These are phyloP conservation scores for Flaveria floridana DNA, from an alignment of 140 eudicot genomes.

Conservation along the genomic window DNA sequence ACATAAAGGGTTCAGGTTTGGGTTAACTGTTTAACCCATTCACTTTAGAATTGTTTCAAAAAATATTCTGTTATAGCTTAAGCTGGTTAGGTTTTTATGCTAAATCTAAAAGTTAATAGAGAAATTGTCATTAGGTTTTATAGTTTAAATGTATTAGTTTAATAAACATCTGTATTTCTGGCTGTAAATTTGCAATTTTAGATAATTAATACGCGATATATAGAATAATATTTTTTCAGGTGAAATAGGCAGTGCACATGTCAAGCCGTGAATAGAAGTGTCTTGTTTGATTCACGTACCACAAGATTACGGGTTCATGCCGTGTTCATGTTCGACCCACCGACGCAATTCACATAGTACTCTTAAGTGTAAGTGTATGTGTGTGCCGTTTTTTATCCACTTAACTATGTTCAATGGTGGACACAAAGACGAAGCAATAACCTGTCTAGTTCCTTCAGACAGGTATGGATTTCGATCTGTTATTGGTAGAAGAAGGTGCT, in stretches of 20 bases:
- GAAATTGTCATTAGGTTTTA: background rate
- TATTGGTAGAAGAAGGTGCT: constrained; percentile 90
- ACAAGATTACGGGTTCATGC: background rate
- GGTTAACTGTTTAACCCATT: background rate
- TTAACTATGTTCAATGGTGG: background rate
- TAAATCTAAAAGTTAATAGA: background rate
- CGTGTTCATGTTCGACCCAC: background rate
- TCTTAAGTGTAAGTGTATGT: background rate
- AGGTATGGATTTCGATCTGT: constrained; percentile 91
- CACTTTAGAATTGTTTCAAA: background rate
- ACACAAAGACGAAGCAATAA: constrained; percentile 26
- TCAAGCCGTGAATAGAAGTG: background rate
- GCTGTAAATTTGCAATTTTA: background rate
- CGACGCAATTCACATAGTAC: background rate
- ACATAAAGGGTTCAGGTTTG: background rate
- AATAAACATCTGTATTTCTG: background rate
- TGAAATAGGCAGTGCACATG: background rate
- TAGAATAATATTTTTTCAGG: background rate
- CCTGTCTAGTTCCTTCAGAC: constrained; percentile 98
- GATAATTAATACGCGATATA: background rate
- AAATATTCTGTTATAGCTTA: background rate
- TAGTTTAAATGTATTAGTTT: background rate
- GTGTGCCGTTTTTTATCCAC: background rate
- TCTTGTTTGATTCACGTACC: background rate
- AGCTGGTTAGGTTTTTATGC: background rate